Conservation (phyloP, 108 stramenopile species). For the Skeletonema menzelii region DNA sequence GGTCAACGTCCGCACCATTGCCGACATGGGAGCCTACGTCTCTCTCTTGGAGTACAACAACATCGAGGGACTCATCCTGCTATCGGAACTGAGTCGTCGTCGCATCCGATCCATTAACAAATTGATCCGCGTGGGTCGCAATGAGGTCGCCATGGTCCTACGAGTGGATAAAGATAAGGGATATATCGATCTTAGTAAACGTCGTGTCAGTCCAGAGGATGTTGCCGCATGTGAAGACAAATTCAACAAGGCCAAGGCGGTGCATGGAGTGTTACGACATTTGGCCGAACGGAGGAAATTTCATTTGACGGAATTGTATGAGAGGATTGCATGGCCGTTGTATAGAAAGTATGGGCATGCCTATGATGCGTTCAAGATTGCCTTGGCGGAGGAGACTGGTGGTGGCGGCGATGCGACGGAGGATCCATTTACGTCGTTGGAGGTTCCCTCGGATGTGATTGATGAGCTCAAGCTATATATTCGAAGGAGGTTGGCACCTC, state of each 20-base stretch:
- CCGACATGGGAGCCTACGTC: slow-evolving; percentile 99
- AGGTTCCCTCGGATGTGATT: slow-evolving; percentile 73
- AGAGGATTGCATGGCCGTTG: slow-evolving; percentile 97
- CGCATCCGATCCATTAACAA: slow-evolving; percentile 99
- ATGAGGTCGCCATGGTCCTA: slow-evolving; percentile 99
- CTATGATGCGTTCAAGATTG: slow-evolving; percentile 97
- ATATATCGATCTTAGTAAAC: slow-evolving; percentile 99
- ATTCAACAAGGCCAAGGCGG: slow-evolving; percentile 97
- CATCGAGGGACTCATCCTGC: slow-evolving; percentile 98
- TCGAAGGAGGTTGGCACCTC: slow-evolving; percentile 91
- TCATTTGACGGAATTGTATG: slow-evolving; percentile 92
- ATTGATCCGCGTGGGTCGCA: slow-evolving; percentile 96
- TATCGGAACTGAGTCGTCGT: slow-evolving; percentile 94
- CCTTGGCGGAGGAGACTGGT: slow-evolving; percentile 78
- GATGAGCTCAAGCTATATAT: slow-evolving; percentile 87
- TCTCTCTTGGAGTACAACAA: slow-evolving; percentile 98
- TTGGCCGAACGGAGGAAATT: slow-evolving; percentile 91
- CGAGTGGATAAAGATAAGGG: slow-evolving; percentile 99
- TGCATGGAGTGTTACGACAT: slow-evolving; percentile 95
- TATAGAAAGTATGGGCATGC: slow-evolving; percentile 97
- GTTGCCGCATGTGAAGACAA: slow-evolving; percentile 97
- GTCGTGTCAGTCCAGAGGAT: slow-evolving; percentile 97
- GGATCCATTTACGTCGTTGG: slow-evolving; percentile 79
- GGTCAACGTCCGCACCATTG: slow-evolving; percentile 97
- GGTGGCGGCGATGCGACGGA: slow-evolving; percentile 47